These are phyloP conservation scores for Amphibolis antarctica DNA, from an alignment of 106 monocot species.

Conservation along the genomic window DNA sequence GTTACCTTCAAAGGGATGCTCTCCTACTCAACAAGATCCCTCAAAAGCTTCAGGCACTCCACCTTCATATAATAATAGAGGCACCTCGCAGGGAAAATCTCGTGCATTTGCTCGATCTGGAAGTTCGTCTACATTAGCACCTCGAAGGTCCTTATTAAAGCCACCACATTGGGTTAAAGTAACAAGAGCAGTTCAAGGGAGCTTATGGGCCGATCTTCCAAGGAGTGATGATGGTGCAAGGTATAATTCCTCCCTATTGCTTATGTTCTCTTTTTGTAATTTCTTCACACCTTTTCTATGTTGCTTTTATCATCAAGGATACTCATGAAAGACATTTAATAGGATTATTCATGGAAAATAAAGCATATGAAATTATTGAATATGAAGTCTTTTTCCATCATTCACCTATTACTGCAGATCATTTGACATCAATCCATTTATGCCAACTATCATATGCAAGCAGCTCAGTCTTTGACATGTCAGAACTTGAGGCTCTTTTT, in stretches of 20 bases:
- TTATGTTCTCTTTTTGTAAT: neutral
- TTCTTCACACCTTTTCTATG: neutral
- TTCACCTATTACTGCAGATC: no score
- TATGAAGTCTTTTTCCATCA: no score
- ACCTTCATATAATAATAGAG: conserved; percentile 22
- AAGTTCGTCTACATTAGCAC: conserved; percentile 19
- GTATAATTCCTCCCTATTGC: conserved; percentile 14
- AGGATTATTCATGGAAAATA: no score
- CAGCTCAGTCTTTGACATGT: conserved; percentile 78
- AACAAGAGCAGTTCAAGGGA: conserved; percentile 81
- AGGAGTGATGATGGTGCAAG: conserved; percentile 51
- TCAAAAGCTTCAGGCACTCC: conserved; percentile 30
- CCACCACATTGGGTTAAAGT: conserved; percentile 96
- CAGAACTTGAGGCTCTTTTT: conserved; percentile 82
- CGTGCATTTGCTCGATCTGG: conserved; percentile 28
- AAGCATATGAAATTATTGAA: no score
- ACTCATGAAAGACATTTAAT: no score
- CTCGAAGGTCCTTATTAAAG: conserved; percentile 59
- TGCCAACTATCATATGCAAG: conserved; percentile 14
- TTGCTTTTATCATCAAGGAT: no score
- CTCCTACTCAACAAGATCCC: conserved; percentile 6
- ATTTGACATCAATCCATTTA: neutral
- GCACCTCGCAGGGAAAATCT: conserved; percentile 30
- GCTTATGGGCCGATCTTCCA: conserved; percentile 89
- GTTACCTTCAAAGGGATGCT: conserved; percentile 10